Evolutionary conservation across 768 basidiomycete genomes (phyloP).

Genomic region (Astraeus odoratus): DNA sequence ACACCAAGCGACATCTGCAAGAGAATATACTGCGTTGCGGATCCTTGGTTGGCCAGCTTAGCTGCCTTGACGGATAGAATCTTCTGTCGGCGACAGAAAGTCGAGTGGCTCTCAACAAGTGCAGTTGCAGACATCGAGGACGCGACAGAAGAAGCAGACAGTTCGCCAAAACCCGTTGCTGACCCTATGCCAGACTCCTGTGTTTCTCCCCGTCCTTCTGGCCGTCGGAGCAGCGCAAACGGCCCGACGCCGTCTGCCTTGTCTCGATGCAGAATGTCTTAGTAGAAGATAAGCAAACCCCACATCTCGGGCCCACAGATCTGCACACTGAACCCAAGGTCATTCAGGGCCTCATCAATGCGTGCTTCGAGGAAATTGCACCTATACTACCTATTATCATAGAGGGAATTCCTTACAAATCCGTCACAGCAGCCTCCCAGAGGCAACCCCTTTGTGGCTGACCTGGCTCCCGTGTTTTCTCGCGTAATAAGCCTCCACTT

Average conservation of each 20-base stretch:
- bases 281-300: conserved; percentile 45
- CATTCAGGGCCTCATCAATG: conserved; percentile 79
- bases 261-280: conserved; percentile 71
- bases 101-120: conserved; percentile 28
- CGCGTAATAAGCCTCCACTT: too few relatives aligned
- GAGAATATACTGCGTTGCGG: conserved; percentile 19
- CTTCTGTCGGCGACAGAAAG: conserved; percentile 43
- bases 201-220: conserved; percentile 20
- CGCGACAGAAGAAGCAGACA: conserved; percentile 47
- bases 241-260: conserved; percentile 37
- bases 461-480: too few relatives aligned
- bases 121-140: conserved; percentile 34
- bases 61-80: conserved; percentile 34
- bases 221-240: conserved; percentile 22
- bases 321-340: conserved; percentile 70
- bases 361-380: conserved; percentile 84
- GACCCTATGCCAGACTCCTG: conserved; percentile 14
- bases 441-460: too few relatives aligned
- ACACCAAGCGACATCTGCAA: conserved; percentile 18
- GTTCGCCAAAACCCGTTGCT: conserved; percentile 16
- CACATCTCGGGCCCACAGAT: conserved; percentile 58
- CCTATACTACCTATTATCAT: conserved; percentile 89
- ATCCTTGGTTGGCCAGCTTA: conserved; percentile 19
- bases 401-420: conserved; percentile 75
- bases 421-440: conserved; percentile 67